A percentile compares a stretch with the other conserved stretches of the same genome.
Evolutionary conservation across 2,329 filamentous ascomycete species (phyloP).

Genomic region (Penicillium sp.): DNA sequence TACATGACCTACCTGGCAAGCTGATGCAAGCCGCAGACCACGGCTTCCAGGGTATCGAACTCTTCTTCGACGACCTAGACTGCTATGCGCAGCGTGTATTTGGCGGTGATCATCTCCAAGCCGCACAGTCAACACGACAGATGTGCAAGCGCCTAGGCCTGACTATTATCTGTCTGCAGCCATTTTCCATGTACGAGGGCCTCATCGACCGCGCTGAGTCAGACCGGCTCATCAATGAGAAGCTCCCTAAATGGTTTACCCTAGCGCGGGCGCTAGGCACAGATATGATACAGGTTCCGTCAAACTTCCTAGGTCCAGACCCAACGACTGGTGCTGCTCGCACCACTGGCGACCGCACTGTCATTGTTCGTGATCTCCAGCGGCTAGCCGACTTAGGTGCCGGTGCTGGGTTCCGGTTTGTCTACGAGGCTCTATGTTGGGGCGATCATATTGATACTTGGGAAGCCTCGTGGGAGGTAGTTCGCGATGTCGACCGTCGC

Average conservation of each 20-base stretch:
- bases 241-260: conserved; percentile 65
- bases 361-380: conserved; percentile 22
- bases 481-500: conserved; percentile 61
- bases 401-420: conserved; percentile 41
- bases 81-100: conserved; percentile 27
- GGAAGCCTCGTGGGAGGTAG: conserved; percentile 69
- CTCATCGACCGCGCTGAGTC: conserved; percentile 62
- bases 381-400: conserved; percentile 67
- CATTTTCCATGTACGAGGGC: conserved; percentile 76
- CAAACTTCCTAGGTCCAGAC: conserved; percentile 57
- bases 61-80: conserved; percentile 36
- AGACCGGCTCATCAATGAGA: conserved; percentile 55
- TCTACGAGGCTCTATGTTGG: conserved; percentile 71
- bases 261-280: conserved; percentile 63
- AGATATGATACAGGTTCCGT: conserved; percentile 71
- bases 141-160: conserved; percentile 41
- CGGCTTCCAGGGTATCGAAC: conserved; percentile 36
- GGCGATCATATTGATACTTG: conserved; percentile 67
- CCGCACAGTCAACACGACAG: conserved; percentile 43
- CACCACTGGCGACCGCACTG: conserved; percentile 33
- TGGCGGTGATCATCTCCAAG: conserved; percentile 21
- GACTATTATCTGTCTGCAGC: conserved; percentile 59
- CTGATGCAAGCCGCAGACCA: conserved; percentile 60
- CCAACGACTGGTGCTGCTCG: conserved; percentile 35
- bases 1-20: conserved; percentile 65